Percentiles rank a stretch among this genome's conserved stretches.
phyloP scores from a whole-genome alignment of 2,329 filamentous ascomycete genomes.

The Phaeosphaeria sp. region DNA sequence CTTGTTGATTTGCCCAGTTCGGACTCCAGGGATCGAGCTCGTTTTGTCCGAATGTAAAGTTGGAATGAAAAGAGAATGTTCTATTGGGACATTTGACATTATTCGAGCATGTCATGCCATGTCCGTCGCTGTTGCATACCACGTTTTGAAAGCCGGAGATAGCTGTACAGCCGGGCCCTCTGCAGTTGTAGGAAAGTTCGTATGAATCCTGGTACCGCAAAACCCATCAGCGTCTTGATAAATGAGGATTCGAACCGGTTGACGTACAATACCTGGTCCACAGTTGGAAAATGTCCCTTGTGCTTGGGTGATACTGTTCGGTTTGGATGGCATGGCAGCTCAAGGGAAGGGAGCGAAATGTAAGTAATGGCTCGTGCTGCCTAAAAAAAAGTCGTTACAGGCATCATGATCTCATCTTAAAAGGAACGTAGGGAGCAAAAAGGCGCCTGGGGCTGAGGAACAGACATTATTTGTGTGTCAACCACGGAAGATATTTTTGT shows the following conservation, averaged over 20 bases:
- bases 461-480: background rate
- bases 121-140: constrained; percentile 23
- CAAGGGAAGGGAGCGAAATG: background rate
- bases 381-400: background rate
- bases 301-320: constrained; percentile 17
- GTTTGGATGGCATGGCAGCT: background rate
- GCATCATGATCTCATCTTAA: background rate
- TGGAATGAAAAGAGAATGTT: constrained; percentile 23
- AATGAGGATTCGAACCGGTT: no score
- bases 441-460: constrained; percentile 1
- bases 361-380: background rate
- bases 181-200: constrained; percentile 27
- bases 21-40: constrained; percentile 26
- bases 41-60: constrained; percentile 33
- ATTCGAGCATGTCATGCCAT: constrained; percentile 25
- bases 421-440: background rate
- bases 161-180: constrained; percentile 23
- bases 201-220: constrained; percentile 11
- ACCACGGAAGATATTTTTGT: background rate
- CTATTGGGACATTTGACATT: constrained; percentile 21
- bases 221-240: background rate
- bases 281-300: constrained; percentile 24
- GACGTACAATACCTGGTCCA: constrained; percentile 17
- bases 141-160: constrained; percentile 26
- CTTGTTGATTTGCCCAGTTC: constrained; percentile 15